phyloP scores from a whole-genome alignment of 208 protist genomes.

The Lotmaria passim region DNA sequence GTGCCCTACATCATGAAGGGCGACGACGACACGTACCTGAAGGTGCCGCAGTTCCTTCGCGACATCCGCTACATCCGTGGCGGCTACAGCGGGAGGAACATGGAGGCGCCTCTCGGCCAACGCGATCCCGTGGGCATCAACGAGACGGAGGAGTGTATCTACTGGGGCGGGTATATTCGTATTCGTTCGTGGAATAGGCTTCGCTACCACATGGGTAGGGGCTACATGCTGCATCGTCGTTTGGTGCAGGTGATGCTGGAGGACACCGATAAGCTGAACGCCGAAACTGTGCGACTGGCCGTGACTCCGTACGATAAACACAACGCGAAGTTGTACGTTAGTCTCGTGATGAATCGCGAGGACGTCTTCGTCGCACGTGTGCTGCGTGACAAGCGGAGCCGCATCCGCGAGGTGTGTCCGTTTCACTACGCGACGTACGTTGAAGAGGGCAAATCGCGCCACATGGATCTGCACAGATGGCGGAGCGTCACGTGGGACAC shows the following conservation, averaged over 20 bases:
- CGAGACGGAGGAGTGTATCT: too few species aligned
- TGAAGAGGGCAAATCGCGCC: conserved; percentile 3
- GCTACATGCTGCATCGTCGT: background rate
- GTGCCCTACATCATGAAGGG: too few species aligned
- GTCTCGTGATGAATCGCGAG: background rate
- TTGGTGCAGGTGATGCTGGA: background rate
- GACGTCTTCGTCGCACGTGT: conserved; percentile 8
- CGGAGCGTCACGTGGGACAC: conserved; percentile 11
- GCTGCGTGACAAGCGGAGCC: too few species aligned
- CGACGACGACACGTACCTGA: too few species aligned
- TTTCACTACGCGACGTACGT: background rate
- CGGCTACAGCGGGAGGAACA: too few species aligned
- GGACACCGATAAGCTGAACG: background rate
- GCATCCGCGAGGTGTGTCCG: background rate
- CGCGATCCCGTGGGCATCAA: too few species aligned
- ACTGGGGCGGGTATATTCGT: too few species aligned
- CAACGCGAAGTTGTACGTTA: background rate
- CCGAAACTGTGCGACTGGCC: background rate
- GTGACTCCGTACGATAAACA: background rate
- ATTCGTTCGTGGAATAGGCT: too few species aligned
- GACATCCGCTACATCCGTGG: too few species aligned
- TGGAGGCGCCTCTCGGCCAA: too few species aligned
- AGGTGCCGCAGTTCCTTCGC: too few species aligned
- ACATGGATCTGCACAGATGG: background rate
- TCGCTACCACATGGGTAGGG: background rate